A percentile compares a stretch with the other conserved stretches of the same genome.
phyloP scores from a whole-genome alignment of 768 basidiomycete genomes.

The Boletus pseudopeckii region DNA sequence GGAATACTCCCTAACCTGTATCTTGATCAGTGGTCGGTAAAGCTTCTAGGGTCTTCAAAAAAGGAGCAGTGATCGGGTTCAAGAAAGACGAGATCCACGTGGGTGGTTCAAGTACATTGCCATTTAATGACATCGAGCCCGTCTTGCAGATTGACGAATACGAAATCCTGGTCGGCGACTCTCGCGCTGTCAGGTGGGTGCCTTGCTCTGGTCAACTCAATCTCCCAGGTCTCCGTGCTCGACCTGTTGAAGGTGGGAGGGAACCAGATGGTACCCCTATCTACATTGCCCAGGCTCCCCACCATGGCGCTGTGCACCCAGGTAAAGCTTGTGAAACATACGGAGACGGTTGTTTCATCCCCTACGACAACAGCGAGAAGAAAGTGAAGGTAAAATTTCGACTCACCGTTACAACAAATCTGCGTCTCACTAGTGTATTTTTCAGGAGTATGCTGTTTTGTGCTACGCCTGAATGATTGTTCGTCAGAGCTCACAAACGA shows the following conservation, averaged over 20 bases:
- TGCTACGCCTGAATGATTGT: slow-evolving; percentile 30
- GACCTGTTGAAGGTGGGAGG: slow-evolving; percentile 64
- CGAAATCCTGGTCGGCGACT: slow-evolving; percentile 69
- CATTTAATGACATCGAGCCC: neutral
- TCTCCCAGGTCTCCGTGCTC: slow-evolving; percentile 39
- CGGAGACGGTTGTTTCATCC: slow-evolving; percentile 56
- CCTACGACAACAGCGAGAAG: slow-evolving; percentile 51
- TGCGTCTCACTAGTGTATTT: neutral
- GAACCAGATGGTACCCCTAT: slow-evolving; percentile 60
- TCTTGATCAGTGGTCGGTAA: slow-evolving; percentile 57
- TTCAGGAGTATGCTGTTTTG: slow-evolving; percentile 41
- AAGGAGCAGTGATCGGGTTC: slow-evolving; percentile 65
- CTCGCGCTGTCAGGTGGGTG: slow-evolving; percentile 57
- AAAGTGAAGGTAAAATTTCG: slow-evolving; percentile 39
- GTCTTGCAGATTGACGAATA: slow-evolving; percentile 52
- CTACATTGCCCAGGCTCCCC: slow-evolving; percentile 57
- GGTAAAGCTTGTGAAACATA: slow-evolving; percentile 58
- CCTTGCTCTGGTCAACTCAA: slow-evolving; percentile 44
- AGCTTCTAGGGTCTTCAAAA: slow-evolving; percentile 52
- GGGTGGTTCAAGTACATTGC: slow-evolving; percentile 11
- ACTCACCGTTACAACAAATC: neutral
- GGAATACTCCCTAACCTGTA: neutral
- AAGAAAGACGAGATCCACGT: slow-evolving; percentile 58
- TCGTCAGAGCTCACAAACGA: neutral
- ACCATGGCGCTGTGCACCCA: slow-evolving; percentile 52